phyloP scores from a whole-genome alignment of 2,329 filamentous ascomycete genomes.

The Diaporthe australafricana region DNA sequence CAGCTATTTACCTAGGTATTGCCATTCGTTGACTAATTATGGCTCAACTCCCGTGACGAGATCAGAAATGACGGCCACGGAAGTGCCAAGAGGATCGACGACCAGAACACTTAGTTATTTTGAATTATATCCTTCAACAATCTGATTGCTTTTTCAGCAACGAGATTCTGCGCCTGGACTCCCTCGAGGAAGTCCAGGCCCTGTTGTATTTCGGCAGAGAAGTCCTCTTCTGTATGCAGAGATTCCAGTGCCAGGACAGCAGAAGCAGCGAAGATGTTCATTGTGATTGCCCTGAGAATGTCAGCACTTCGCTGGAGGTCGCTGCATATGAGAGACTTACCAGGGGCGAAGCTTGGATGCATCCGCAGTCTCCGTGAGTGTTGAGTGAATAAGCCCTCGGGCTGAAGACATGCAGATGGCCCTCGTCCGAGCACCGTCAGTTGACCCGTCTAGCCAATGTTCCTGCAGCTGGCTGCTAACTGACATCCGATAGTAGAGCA shows the following conservation, averaged over 20 bases:
- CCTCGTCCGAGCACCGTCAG: neutral
- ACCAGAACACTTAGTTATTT: no score
- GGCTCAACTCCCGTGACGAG: no score
- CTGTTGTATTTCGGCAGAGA: neutral
- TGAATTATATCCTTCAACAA: no score
- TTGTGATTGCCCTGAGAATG: neutral
- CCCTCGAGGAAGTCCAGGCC: neutral
- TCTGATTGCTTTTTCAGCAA: neutral
- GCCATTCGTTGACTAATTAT: no score
- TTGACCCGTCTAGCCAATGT: conserved; percentile 6
- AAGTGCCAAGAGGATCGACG: no score
- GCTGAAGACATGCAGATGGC: conserved; percentile 17
- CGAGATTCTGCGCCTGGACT: neutral
- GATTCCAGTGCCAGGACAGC: conserved; percentile 4
- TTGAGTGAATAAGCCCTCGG: neutral
- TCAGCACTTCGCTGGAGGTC: neutral
- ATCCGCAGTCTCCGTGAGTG: neutral
- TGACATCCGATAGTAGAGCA: conserved; percentile 16
- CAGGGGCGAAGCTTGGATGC: neutral
- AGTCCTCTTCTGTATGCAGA: neutral
- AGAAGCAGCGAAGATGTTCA: conserved; percentile 11
- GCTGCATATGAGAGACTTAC: neutral
- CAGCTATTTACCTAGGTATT: no score
- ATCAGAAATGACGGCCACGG: no score
- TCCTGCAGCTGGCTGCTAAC: conserved; percentile 3